Base-by-base conservation (phyloP, 2,329 filamentous ascomycete species). In the Aureobasidium sp. region DNA sequence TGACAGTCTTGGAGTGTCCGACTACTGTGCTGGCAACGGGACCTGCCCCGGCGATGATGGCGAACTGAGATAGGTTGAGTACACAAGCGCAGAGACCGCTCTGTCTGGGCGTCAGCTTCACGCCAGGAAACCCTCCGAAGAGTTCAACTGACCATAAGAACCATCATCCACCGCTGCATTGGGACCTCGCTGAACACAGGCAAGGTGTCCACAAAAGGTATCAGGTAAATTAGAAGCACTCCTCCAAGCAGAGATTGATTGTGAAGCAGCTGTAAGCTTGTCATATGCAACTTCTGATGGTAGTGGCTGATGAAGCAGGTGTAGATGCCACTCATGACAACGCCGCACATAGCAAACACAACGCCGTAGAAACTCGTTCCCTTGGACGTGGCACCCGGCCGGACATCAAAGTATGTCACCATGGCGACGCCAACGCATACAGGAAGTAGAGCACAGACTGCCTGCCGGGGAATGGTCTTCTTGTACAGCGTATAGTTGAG, bases 331-430 rank as follows among this genome's bases (percentile, higher is more conserved):
- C 80, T 84, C 14, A 81, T 81, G 49, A 84, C 74, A 10, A 86
- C 81, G 45, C 83, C 83, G 2, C 68, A 61, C 53, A 86, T 78
- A 21, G 83, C 81, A 62, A 85, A 85, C 30, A 82, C 62, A 4
- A 85, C 76, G n/a, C 83, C 82, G 30, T 83, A 63, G 0, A 70
- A 68, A 14, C 75, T 76, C 0, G 81, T 84, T 0, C 76, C 78
- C 66, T 79, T 79, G 70, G 14, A 66, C 62, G 2, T 70, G 64
- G 17, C 74, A 5, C 53, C 45, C 17, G 60, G 51, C 16, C 58
- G 71, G n/a, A 81, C 81, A 66, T 86, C 83, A 64, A 82, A 85
- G 66, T 85, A 86, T 7, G 80, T 83, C 16, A 85, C 80, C 61
- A 84, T 75, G 29, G 75, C 82, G 4, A 86, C 83, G 32, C 83